Base-by-base conservation (phyloP, 345 rosid species). In the Sisymbrium irio region DNA sequence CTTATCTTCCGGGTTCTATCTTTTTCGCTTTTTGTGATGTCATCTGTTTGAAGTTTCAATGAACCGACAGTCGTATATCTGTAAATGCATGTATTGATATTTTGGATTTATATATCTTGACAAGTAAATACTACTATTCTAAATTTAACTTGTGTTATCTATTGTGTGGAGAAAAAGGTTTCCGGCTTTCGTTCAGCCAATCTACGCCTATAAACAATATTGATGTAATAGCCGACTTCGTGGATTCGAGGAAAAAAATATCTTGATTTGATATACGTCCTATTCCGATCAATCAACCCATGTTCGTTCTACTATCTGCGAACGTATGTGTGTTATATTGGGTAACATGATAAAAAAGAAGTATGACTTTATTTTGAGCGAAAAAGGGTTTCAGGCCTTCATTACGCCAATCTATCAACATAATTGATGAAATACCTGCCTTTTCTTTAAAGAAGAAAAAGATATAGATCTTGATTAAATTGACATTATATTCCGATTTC, bases 21-120 rank as follows among this genome's bases (percentile, higher is more conserved):
- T 19, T 49, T 49, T 57, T 55, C 47, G 33, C 13, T 35, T 50
- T 40, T 30, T 33, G n/a, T 73, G 35, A 74, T 50, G 67, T 74
- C 73, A 74, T 30, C 7, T 57, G 53, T 66, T 74, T 66, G 78
- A 74, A 74, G 61, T 74, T 66, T 40, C 62, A 58, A 41, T 58
- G 67, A 57, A 74, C 33, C 45, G 51, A 46, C 17, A 6, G 13
- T 22, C 27, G 37, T 64, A 30, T 15, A 9, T 47, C 10, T 14
- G 11, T 15, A 59, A 22, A 22, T 39, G 65, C 7, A 59, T 30
- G 45, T 35, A 73, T 6, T 9, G 17, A 5, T 32, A 42, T 35
- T 35, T 42, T 54, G 35, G 41, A 49, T 42, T 28, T 35, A 54
- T 55, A 27, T 68, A 40, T 53, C n/a, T 53, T 53, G 18, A 7